Base-by-base conservation (phyloP, 148 eudicot genomes). In the Heliosperma pusillum region DNA sequence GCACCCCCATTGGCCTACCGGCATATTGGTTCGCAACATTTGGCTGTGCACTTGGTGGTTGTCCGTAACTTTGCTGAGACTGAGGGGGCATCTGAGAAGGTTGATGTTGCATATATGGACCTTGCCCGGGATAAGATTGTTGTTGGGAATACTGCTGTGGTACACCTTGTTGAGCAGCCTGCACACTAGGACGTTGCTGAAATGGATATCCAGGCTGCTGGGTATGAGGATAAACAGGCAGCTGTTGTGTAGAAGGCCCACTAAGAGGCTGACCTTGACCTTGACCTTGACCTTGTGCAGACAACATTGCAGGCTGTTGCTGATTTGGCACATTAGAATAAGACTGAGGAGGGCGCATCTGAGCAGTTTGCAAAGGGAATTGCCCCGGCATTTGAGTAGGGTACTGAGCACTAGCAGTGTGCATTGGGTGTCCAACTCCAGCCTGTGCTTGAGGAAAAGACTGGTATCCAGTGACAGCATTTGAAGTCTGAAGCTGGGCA, bases 101-200 rank as follows among this genome's bases (percentile, higher is more conserved):
- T 56, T 73, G 87, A 70, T 80, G 86, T 15, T 76, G 87, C 33
- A 57, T 74, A 64, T 62, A 78, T 60, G 80, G 77, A 45, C 86
- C 83, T 71, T 89, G 88, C 26, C 77, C 85, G 25, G 79, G 81
- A 66, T 83, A 82, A 15, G 55, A 50, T 50, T 50, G 55, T 50
- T 50, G 55, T 50, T 50, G 55, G 55, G 55, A 17, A 50, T 50
- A 50, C 13, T 50, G 55, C 17, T 50, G 55, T 11, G 55, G 19
- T 13, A 16, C 55, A 50, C 83, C 72, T 65, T 86, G 90, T 45
- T 87, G 97, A 53, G 75, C 78, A 62, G 87, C 85, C 77, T 84
- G 91, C 78, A 84, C 65, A 47, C 75, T 81, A 79, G 97, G 87
- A 62, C 82, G 92, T 55, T 85, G 89, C 70, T 81, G 95, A 80